Evolutionary conservation across 2,329 filamentous ascomycete species (phyloP), one percentile per base, ranked within the genome.

Genomic region (Emydomyces testavorans): DNA sequence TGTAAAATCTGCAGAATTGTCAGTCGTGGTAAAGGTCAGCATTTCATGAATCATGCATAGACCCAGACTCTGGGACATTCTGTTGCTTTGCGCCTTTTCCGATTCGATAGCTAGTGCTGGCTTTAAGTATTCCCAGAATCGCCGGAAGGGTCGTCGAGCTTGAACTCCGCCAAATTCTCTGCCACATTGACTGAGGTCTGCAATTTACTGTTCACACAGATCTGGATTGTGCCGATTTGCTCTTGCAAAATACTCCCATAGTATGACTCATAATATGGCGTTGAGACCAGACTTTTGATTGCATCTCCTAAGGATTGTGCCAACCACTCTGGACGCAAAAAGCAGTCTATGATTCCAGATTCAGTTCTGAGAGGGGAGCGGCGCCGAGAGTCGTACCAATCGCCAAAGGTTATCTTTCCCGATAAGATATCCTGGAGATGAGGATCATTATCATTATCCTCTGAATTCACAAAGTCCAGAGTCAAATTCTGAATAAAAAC

Each of bases 361-460:
- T 5, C 32, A 18, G 18, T 16, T 5, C 3, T 2, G 32, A 4
- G 6, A 18, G 29, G 29, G 11, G 10, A 18, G n/a, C 32, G 18
- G 23, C 16, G 16, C 36, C 36, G 3, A 16, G 16, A 2, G 2
- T 31, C 13, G 24, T 10, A 29, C 39, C 39, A 41, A 7, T 29
- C n/a, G 7, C 15, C 10, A 16, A 41, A 31, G 5, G 26, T 16
- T 13, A 41, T 16, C 1, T 16, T 31, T 5, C 26, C 26, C 6
- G 39, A 41, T 10, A 29, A 13, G n/a, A 41, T 31, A 29, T 41
- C 24, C 8, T 31, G 23, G 6, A 15, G 26, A 20, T 29, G n/a
- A n/a, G 39, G 39, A n/a, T 41, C 39, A 31, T 41, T 41, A 4
- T 11, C 2, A 26, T 29, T 41, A 26, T 41, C 39, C 10, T 41